Evolutionary conservation across 2,329 filamentous ascomycete genomes (phyloP), one percentile per base, ranked within the genome.

Genomic region (Penicillium sp.): DNA sequence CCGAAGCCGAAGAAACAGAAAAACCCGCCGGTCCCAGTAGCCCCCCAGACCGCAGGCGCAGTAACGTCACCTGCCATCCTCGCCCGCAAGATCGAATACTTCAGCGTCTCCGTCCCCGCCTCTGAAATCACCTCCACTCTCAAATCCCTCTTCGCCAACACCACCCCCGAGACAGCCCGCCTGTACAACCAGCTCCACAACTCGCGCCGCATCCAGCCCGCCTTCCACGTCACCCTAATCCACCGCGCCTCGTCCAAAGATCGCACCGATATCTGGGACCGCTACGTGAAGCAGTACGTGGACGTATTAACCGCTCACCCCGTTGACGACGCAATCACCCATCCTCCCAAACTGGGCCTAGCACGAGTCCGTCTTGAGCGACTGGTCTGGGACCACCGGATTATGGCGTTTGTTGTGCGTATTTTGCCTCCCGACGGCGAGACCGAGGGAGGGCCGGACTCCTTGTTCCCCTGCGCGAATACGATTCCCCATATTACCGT

Each of bases 171-270:
- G 16, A 81, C 79, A 35, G 79, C 85, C n/a, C 81, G 79, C 22
- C 88, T 96, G 70, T 99, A 90, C 79, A 85, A 84, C 67, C 85
- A 91, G 58, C 83, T 99, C 36, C 85, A 89, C 73, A 83, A 89
- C 66, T 84, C 82, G 2, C 84, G 88, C 19, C 90, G 95, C 55
- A 78, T 98, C 6, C 94, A 98, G 75, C 72, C 83, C n/a, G 83
- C 87, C 41, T 99, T 98, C 74, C 95, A 99, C 73, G 91, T 99
- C 58, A 99, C 95, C 0, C 84, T 99, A 40, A 92, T 97, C 74
- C 95, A 99, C 75, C 88, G 89, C 49, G 87, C 88, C 11, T 81
- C 79, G 2, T 79, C 85, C 10, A 80, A 81, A 41, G 77, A 88
- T 33, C 76, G 88, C 63, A 83, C 87, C 0, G 84, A 88, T 9